Base-by-base conservation (phyloP, 345 rosid genomes). In the Adansonia digitata region DNA sequence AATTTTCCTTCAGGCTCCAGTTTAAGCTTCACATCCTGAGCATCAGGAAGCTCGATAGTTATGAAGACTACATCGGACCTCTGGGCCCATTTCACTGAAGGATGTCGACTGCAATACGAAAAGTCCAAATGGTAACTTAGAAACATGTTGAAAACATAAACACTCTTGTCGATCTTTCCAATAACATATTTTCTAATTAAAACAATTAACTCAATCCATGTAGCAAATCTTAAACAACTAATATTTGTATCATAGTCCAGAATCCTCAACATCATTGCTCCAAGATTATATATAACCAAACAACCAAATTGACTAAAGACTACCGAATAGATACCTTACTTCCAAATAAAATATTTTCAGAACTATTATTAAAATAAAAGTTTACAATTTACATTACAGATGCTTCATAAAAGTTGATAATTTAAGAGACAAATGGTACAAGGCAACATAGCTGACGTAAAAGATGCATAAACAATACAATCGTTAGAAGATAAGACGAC, bases 81-180 rank as follows among this genome's bases (percentile, higher is more conserved):
- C 84, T 86, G 90, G 18, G 91, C 93, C 89, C 93, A 89, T 75
- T 87, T 86, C 40, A 86, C 84, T 2, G 72, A 59, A 7, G 91
- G 89, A 84, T 87, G 91, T 53, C 88, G 83, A 71, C 89, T 85
- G 82, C 17, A 74, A 75, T 17, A 74, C 2, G n/a, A n/a, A 27
- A 63, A 73, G 49, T 73, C 55, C 46, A 43, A 10, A 71, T 71
- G n/a, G 35, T 27, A 59, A 68, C n/a, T 43, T 15, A 48, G 34
- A 69, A 69, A 13, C 64, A 59, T 12, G 9, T 59, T 27, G 35
- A 5, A 57, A 57, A 57, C 8, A 57, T 10, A 11, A 57, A 27
- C 8, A 4, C 2, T 56, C 17, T 24, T 0, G 5, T 26, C 34
- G 26, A 56, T 27, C 63, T 12, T 57, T 57, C 5, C 5, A 57